Evolutionary conservation across 768 basidiomycete species (phyloP).

Genomic region (Kwoniella mangroviensis): DNA sequence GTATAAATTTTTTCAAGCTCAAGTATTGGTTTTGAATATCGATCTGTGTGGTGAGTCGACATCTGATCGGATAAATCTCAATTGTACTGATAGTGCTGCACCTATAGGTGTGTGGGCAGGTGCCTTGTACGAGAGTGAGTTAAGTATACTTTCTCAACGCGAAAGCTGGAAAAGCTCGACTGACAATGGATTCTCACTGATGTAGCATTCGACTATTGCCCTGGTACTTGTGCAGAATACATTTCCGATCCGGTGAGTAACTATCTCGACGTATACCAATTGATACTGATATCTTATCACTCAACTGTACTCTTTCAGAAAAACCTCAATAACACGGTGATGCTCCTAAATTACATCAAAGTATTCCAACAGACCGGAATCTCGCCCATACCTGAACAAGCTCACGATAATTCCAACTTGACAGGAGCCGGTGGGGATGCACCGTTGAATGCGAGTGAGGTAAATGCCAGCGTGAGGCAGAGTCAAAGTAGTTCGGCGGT

Average conservation of each 20-base stretch:
- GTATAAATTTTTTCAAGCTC: conserved; percentile 49
- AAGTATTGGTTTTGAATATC: conserved; percentile 54
- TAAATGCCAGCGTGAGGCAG: neutral
- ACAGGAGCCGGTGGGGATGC: conserved; percentile 45
- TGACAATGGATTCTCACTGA: neutral
- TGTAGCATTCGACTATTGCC: conserved; percentile 42
- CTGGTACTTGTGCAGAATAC: conserved; percentile 52
- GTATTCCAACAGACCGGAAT: conserved; percentile 47
- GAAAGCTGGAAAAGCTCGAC: neutral
- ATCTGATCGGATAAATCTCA: too few relatives aligned
- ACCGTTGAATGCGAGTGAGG: conserved; percentile 13
- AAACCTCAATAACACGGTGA: conserved; percentile 53
- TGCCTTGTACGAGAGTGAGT: conserved; percentile 43
- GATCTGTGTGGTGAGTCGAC: conserved; percentile 52
- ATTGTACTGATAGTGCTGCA: too few relatives aligned
- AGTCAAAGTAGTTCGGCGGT: conserved; percentile 4
- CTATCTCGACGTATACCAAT: neutral
- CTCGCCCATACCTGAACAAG: conserved; percentile 19
- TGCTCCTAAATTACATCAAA: conserved; percentile 53
- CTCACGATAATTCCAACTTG: conserved; percentile 29
- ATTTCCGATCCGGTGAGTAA: conserved; percentile 48
- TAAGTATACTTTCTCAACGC: neutral
- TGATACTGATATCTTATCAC: too few relatives aligned
- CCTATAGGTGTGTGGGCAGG: conserved; percentile 55
- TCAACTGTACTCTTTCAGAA: conserved; percentile 19